Evolutionary conservation across 306 rosid genomes (phyloP).

Genomic region (Sechiopsis laciniata): DNA sequence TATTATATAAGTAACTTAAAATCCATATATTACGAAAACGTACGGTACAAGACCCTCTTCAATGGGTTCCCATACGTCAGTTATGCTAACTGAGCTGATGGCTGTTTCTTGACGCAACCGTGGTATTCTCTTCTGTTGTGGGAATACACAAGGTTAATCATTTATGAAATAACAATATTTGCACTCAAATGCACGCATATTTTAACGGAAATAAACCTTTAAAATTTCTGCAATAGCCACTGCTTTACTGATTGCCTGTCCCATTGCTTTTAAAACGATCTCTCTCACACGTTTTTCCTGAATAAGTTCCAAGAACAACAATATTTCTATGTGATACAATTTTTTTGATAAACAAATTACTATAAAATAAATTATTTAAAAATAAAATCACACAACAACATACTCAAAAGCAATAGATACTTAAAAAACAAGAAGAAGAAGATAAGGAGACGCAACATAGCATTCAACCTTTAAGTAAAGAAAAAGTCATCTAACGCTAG

Average conservation of each 20-base stretch:
- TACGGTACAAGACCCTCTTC: conserved; percentile 99
- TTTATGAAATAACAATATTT: not conserved
- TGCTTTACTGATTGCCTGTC: conserved; percentile 97
- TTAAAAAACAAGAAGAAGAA: not conserved
- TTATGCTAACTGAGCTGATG: conserved; percentile 90
- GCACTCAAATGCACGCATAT: not conserved
- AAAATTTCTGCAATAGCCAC: conserved; percentile 88
- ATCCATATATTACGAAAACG: conserved; percentile 28
- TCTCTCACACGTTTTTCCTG: conserved; percentile 77
- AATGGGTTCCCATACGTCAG: conserved; percentile 95
- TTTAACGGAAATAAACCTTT: conserved; percentile 45
- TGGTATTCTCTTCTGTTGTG: conserved; percentile 66
- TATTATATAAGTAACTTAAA: not conserved
- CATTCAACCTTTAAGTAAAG: not conserved
- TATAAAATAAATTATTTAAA: no score
- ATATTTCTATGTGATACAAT: not conserved
- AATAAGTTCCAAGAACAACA: conserved; percentile 17
- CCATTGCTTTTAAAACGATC: conserved; percentile 97
- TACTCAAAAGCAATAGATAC: not conserved
- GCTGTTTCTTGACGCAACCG: conserved; percentile 71
- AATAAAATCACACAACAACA: not conserved
- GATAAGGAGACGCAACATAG: not conserved
- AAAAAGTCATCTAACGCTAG: no score
- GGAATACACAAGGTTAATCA: conserved; percentile 18
- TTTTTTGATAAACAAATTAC: not conserved